Evolutionary conservation across 306 rosid species (phyloP).

Genomic region (Casuarina equisetifolia): DNA sequence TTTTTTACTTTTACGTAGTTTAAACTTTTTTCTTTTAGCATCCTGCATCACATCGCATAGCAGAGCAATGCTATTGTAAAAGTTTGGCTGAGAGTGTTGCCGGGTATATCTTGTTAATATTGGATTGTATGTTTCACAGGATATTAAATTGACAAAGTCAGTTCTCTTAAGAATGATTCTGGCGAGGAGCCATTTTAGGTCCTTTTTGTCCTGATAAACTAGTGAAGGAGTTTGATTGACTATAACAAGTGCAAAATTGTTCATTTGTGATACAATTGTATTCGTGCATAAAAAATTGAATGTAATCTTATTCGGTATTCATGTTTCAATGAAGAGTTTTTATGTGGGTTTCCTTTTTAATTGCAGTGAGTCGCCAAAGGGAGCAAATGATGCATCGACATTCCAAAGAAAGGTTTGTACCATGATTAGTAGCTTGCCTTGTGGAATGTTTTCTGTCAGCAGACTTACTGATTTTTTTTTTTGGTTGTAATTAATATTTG

Average conservation of each 20-base stretch:
- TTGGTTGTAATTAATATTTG: background rate
- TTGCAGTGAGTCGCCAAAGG: slow-evolving; percentile 94
- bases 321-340: background rate
- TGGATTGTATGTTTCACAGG: background rate
- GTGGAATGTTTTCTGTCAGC: background rate
- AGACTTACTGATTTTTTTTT: background rate
- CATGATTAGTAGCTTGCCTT: slow-evolving; percentile 3
- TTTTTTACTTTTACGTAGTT: background rate
- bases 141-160: background rate
- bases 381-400: slow-evolving; percentile 93
- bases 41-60: background rate
- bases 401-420: slow-evolving; percentile 87
- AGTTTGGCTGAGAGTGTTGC: background rate
- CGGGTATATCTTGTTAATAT: background rate
- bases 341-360: slow-evolving; percentile 9
- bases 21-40: background rate
- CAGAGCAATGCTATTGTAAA: background rate
- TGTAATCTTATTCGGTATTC: background rate
- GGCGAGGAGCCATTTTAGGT: background rate
- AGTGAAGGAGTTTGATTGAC: background rate
- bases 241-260: background rate
- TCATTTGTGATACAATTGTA: background rate
- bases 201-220: background rate
- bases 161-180: background rate
- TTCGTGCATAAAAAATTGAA: background rate